These are phyloP conservation scores for Penicillium sp. DNA, from an alignment of 2,329 filamentous ascomycete species.

Conservation along the genomic window DNA sequence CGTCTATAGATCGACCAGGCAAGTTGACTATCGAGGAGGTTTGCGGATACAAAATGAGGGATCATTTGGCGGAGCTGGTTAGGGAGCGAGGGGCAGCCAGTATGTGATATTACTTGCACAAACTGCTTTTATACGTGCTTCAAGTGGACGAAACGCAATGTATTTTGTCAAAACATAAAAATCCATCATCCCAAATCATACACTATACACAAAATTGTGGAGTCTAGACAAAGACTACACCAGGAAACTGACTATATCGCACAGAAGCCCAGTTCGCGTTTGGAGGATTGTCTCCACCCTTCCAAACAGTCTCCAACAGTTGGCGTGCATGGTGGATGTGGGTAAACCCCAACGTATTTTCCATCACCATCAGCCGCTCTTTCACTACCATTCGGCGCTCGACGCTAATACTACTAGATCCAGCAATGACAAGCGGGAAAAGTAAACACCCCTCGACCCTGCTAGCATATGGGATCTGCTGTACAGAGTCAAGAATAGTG, in stretches of 20 bases:
- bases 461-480: constrained; percentile 44
- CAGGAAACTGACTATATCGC: constrained; percentile 27
- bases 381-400: constrained; percentile 40
- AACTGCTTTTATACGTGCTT: too few species aligned
- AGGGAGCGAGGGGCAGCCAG: not conserved
- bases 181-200: too few species aligned
- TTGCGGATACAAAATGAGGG: constrained; percentile 31
- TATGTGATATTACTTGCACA: too few species aligned
- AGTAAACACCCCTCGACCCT: constrained; percentile 42
- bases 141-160: too few species aligned
- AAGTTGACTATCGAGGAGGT: constrained; percentile 36
- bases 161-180: too few species aligned
- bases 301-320: constrained; percentile 44
- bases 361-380: constrained; percentile 45
- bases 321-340: constrained; percentile 44
- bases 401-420: constrained; percentile 38
- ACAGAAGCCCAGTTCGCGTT: constrained; percentile 32
- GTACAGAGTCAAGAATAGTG: constrained; percentile 37
- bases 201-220: too few species aligned
- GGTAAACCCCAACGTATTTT: constrained; percentile 44
- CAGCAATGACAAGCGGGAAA: constrained; percentile 45
- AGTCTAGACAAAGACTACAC: constrained; percentile 24
- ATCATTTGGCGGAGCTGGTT: constrained; percentile 9
- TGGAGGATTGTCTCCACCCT: constrained; percentile 5
- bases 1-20: constrained; percentile 22